Evolutionary conservation across 768 basidiomycete species (phyloP).

Genomic region (Kwoniella bestiolae): DNA sequence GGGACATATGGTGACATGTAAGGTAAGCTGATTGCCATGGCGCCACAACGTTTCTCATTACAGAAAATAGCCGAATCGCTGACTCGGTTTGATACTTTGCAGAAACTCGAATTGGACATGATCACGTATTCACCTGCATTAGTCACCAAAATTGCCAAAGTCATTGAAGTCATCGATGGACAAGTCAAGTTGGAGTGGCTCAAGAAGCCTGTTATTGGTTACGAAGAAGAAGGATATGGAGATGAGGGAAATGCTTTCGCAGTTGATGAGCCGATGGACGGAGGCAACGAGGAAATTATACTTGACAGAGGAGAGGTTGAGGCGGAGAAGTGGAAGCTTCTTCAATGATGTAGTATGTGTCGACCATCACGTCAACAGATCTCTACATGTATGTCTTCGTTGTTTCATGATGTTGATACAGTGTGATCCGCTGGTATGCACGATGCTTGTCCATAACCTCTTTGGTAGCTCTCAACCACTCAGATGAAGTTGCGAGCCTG

Average conservation of each 20-base stretch:
- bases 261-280: constrained; percentile 2
- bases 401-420: too few relatives aligned
- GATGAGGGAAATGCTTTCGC: not conserved
- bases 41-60: too few relatives aligned
- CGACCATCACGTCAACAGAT: too few relatives aligned
- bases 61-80: not conserved
- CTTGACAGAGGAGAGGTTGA: not conserved
- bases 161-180: not conserved
- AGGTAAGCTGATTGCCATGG: constrained; percentile 41
- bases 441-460: too few relatives aligned
- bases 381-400: too few relatives aligned
- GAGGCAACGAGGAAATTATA: not conserved
- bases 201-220: not conserved
- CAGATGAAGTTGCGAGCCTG: too few relatives aligned
- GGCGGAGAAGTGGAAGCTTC: not conserved
- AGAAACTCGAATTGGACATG: constrained; percentile 46
- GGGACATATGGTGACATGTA: constrained; percentile 36
- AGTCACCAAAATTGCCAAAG: constrained; percentile 27
- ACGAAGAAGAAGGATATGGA: not conserved
- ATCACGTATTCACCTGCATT: constrained; percentile 41
- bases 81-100: not conserved
- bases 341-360: too few relatives aligned
- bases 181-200: constrained; percentile 10
- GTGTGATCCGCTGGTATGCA: too few relatives aligned
- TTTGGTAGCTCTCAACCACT: too few relatives aligned